Evolutionary conservation across 805 yeast genomes (phyloP), one percentile per base, ranked within the genome.

Genomic region (Yamadazyma laniorum): DNA sequence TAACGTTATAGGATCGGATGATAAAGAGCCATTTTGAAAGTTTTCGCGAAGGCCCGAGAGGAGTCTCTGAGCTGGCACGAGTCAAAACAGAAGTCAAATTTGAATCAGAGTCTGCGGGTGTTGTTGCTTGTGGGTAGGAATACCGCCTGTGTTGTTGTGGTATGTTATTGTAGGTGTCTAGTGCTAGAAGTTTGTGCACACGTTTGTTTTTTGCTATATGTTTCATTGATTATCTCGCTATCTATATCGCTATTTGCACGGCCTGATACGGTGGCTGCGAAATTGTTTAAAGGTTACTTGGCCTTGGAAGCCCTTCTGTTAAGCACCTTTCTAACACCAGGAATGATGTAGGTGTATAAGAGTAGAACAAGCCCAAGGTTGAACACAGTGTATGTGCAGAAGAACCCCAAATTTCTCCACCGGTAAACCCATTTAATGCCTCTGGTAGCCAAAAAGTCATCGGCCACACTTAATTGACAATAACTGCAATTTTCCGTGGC

Each of bases 371-470:
- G 25, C 9, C 19, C 30, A 22, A 65, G 53, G 43, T 68, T 66
- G 39, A 66, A 46, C 12, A 49, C 61, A 39, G 63, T 59, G 46
- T 59, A 68, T 4, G 53, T 47, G 41, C 63, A 39, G 58, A 75
- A 64, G 47, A 80, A 68, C 50, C 86, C 86, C 47, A 70, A 69
- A 53, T 80, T 75, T 70, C 85, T 77, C 85, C 86, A 79, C n/a
- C 60, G 56, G 51, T 67, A 72, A 2, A 60, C 37, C 11, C 83
- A 67, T 39, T 66, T 59, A 37, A 74, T 56, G 4, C 32, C 32
- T 28, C 37, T 27, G 23, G 61, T 35, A 1, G n/a, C 9, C 60
- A 88, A 75, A 58, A 67, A 88, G 4, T 64, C 70, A 56, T 86
- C 79, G 18, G 91, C 85, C 14, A 58, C 49, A 11, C 61, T 48